A percentile compares a stretch with the other conserved stretches of the same genome.
Conservation (phyloP, 1,284 basidiomycete species). For the Heterobasidion occidentale region DNA sequence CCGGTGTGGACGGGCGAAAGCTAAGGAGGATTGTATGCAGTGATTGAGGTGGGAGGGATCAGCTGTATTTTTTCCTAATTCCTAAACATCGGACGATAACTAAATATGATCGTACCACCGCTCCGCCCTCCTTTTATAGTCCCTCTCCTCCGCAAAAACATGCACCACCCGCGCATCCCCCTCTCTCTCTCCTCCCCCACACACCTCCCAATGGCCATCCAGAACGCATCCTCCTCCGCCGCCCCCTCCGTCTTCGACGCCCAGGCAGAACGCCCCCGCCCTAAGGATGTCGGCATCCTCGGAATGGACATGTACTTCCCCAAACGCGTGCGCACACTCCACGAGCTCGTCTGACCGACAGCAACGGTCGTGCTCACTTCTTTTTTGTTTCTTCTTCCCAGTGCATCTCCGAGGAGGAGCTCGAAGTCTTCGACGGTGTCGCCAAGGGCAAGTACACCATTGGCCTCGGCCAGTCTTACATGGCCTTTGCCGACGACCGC, state of each 20-base stretch:
- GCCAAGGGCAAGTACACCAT: slow-evolving; percentile 98
- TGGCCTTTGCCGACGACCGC: slow-evolving; percentile 95
- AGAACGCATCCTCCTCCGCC: slow-evolving; percentile 4
- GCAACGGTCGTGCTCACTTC: background rate
- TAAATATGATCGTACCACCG: too few species aligned
- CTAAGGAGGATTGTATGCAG: too few species aligned
- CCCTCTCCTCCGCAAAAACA: background rate
- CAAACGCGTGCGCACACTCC: slow-evolving; percentile 5
- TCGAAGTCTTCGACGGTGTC: slow-evolving; percentile 95
- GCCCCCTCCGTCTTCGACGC: slow-evolving; percentile 11
- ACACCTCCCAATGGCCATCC: slow-evolving; percentile 11
- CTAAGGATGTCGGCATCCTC: slow-evolving; percentile 14
- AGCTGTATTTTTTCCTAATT: too few species aligned
- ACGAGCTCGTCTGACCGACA: background rate
- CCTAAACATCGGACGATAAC: too few species aligned
- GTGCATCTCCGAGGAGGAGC: slow-evolving; percentile 61
- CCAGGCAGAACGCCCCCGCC: slow-evolving; percentile 12
- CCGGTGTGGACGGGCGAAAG: too few species aligned
- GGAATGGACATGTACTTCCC: slow-evolving; percentile 16
- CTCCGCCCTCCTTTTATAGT: background rate
- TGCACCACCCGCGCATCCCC: background rate
- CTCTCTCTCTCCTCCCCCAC: background rate
- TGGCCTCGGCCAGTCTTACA: slow-evolving; percentile 95
- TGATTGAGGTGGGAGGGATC: too few species aligned
- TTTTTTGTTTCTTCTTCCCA: background rate